Conservation (phyloP, 352 stramenopile genomes). For the Phytopythium vexans region DNA sequence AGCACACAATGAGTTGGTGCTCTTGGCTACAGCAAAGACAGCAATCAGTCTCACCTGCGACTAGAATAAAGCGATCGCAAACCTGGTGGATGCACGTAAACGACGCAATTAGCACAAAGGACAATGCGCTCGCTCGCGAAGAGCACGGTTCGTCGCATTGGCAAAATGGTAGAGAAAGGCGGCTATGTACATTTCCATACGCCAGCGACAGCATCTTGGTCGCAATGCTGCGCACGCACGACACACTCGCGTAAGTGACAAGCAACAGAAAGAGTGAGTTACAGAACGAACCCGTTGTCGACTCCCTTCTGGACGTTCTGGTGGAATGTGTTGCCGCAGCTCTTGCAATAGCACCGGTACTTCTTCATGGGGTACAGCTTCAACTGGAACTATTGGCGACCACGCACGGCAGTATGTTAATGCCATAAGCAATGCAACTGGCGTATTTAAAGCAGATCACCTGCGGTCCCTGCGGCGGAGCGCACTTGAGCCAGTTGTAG, state of each 20-base stretch:
- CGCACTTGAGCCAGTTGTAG: slow-evolving; percentile 71
- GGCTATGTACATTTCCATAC: slow-evolving; percentile 68
- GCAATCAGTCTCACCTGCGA: slow-evolving; percentile 44
- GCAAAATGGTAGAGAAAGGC: slow-evolving; percentile 1
- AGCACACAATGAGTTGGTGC: slow-evolving; percentile 5
- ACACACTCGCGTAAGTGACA: too few species aligned
- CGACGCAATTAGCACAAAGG: slow-evolving; percentile 7
- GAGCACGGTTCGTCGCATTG: neutral
- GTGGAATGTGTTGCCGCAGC: slow-evolving; percentile 59
- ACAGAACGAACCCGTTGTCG: slow-evolving; percentile 70
- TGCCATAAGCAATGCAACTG: neutral
- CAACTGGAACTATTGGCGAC: slow-evolving; percentile 65
- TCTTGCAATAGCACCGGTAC: slow-evolving; percentile 65
- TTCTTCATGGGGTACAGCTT: slow-evolving; percentile 86
- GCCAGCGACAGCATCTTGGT: slow-evolving; percentile 85
- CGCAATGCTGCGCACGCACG: slow-evolving; percentile 45
- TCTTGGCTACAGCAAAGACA: neutral
- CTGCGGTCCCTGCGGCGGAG: slow-evolving; percentile 70
- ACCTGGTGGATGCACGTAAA: slow-evolving; percentile 30
- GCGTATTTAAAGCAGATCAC: slow-evolving; percentile 12
- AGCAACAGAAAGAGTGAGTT: neutral
- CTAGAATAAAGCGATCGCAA: slow-evolving; percentile 78
- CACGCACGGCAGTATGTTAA: slow-evolving; percentile 4
- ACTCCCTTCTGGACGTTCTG: slow-evolving; percentile 86
- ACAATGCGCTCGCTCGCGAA: slow-evolving; percentile 3